Evolutionary conservation across 2,329 filamentous ascomycete genomes (phyloP).

Genomic region (Stagonosporopsis vannaccii): DNA sequence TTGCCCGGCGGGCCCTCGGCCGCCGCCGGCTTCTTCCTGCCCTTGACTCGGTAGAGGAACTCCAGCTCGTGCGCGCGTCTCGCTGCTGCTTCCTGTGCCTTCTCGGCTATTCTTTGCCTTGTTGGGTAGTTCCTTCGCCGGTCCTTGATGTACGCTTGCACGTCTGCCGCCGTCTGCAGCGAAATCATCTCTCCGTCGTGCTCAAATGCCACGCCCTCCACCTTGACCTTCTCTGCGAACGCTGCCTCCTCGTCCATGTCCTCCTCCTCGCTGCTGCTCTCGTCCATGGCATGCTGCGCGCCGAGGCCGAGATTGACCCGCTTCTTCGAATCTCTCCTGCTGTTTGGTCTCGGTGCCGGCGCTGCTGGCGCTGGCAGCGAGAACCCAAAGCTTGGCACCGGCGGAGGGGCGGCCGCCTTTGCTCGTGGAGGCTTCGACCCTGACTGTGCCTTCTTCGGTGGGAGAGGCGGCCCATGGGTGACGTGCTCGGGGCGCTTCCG

Average conservation of each 20-base stretch:
- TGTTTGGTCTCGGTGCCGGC: conserved; percentile 4
- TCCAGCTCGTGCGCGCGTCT: conserved; percentile 50
- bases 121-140: conserved; percentile 83
- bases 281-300: conserved; percentile 60
- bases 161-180: conserved; percentile 67
- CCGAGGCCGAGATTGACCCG: conserved; percentile 74
- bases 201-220: conserved; percentile 65
- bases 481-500: conserved; percentile 35
- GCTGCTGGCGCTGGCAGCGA: conserved; percentile 30
- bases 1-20: background rate
- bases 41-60: conserved; percentile 41
- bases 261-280: conserved; percentile 69
- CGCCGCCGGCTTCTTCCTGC: conserved; percentile 27
- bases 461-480: conserved; percentile 14
- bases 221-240: conserved; percentile 49
- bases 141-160: conserved; percentile 82
- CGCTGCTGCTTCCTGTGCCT: conserved; percentile 56
- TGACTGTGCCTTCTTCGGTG: conserved; percentile 22
- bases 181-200: conserved; percentile 63
- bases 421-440: conserved; percentile 42
- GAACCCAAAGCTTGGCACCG: conserved; percentile 49
- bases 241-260: conserved; percentile 73
- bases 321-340: conserved; percentile 66
- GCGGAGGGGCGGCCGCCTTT: conserved; percentile 43
- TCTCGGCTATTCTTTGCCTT: conserved; percentile 70